These are phyloP conservation scores for Fusarium sp. DNA, from an alignment of 2,329 filamentous ascomycete genomes.

Conservation along the genomic window DNA sequence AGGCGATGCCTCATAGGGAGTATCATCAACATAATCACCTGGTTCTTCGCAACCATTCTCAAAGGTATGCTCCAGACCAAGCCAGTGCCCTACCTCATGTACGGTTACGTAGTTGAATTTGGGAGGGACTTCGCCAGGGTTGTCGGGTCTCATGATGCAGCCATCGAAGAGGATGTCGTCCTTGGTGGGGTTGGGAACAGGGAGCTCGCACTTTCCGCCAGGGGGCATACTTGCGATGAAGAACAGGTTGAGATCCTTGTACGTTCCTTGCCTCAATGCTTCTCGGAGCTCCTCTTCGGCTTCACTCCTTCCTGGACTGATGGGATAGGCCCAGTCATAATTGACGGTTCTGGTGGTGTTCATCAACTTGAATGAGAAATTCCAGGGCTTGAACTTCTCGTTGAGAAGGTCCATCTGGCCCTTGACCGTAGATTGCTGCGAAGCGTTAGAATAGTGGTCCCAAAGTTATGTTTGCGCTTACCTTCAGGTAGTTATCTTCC, in stretches of 20 bases:
- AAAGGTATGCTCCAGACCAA: slow-evolving; percentile 25
- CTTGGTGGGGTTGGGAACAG: not conserved
- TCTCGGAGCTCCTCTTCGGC: not conserved
- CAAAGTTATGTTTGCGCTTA: rapidly evolving
- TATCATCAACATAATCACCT: slow-evolving; percentile 18
- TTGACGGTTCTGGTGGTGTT: slow-evolving; percentile 13
- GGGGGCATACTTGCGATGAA: slow-evolving; percentile 1
- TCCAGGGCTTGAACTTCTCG: not conserved
- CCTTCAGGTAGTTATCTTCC: slow-evolving; percentile 7
- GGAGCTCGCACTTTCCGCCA: slow-evolving; percentile 8
- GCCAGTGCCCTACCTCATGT: slow-evolving; percentile 23
- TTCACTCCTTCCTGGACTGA: not conserved
- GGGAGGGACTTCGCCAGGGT: not conserved
- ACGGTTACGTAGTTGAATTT: not conserved
- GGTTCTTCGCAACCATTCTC: slow-evolving; percentile 16
- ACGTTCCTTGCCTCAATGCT: slow-evolving; percentile 12
- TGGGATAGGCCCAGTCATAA: not conserved
- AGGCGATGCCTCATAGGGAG: slow-evolving; percentile 1
- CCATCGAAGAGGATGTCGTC: slow-evolving; percentile 6
- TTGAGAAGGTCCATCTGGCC: slow-evolving; percentile 4
- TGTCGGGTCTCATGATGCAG: slow-evolving; percentile 2
- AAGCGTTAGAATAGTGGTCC: rapidly evolving
- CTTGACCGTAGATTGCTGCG: not conserved
- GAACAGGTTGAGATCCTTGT: slow-evolving; percentile 18
- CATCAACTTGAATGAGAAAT: slow-evolving; percentile 12